phyloP scores from a whole-genome alignment of 495 filamentous ascomycete species.

The Neurospora sp. region DNA sequence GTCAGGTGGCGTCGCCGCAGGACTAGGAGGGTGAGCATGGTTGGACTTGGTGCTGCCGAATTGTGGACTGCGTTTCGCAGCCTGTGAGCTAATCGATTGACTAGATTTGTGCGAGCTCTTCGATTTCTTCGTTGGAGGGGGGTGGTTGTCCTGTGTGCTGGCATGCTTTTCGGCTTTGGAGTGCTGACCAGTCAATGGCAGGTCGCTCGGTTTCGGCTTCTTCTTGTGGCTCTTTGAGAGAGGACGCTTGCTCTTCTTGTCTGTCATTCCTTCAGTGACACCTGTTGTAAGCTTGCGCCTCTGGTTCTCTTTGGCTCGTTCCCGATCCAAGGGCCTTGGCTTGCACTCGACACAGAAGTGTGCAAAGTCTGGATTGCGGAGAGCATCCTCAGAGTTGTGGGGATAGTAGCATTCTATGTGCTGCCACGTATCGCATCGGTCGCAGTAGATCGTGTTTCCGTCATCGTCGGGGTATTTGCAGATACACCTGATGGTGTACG shows the following conservation, averaged over 20 bases:
- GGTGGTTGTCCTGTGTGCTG: constrained; percentile 24
- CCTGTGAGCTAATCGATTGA: constrained; percentile 54
- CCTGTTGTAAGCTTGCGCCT: constrained; percentile 31
- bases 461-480: constrained; percentile 89
- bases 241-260: constrained; percentile 58
- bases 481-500: constrained; percentile 96
- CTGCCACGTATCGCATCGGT: constrained; percentile 93
- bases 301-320: constrained; percentile 58
- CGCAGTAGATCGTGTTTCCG: constrained; percentile 94
- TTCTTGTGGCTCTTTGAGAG: constrained; percentile 66
- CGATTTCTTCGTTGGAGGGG: constrained; percentile 50
- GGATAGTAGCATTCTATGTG: constrained; percentile 94
- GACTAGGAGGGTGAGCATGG: constrained; percentile 41
- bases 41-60: constrained; percentile 29
- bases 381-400: constrained; percentile 55
- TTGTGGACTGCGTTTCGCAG: constrained; percentile 44
- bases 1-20: constrained; percentile 45
- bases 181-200: constrained; percentile 39
- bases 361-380: constrained; percentile 44
- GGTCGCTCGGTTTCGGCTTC: constrained; percentile 46
- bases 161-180: constrained; percentile 28
- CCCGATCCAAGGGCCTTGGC: constrained; percentile 59
- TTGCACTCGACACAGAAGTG: constrained; percentile 85
- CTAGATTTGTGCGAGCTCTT: constrained; percentile 67
- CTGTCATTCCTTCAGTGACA: constrained; percentile 44